Conservation (phyloP, 1,284 basidiomycete species). For the Megacollybia platyphylla region DNA sequence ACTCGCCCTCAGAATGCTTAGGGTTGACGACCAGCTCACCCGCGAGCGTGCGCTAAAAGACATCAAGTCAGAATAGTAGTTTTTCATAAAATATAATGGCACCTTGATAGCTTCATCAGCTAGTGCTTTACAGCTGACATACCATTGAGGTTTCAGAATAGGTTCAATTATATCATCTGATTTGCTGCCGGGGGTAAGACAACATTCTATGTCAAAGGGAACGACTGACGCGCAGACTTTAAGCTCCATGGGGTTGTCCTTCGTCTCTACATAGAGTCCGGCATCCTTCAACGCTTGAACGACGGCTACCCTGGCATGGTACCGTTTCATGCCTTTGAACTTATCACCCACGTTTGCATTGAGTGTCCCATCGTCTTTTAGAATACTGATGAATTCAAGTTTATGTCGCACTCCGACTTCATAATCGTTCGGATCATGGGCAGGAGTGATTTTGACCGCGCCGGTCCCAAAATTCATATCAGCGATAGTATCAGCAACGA, state of each 20-base stretch:
- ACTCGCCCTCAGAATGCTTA: constrained; percentile 83
- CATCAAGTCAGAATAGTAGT: neutral
- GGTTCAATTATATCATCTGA: constrained; percentile 96
- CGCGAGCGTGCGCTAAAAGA: constrained; percentile 62
- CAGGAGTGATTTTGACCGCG: constrained; percentile 99
- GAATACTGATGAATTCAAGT: constrained; percentile 88
- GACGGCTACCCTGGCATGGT: constrained; percentile 84
- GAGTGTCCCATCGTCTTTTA: constrained; percentile 96
- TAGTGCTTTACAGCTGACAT: constrained; percentile 90
- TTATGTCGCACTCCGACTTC: constrained; percentile 86
- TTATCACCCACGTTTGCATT: constrained; percentile 80
- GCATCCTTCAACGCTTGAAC: constrained; percentile 79
- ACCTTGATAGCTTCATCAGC: constrained; percentile 87
- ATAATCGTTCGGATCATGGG: constrained; percentile 97
- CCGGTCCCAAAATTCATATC: constrained; percentile 98
- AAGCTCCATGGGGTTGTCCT: constrained; percentile 94
- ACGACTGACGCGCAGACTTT: constrained; percentile 69
- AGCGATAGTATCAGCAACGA: constrained; percentile 82
- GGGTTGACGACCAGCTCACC: constrained; percentile 83
- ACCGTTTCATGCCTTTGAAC: constrained; percentile 93
- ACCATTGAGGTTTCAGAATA: constrained; percentile 98
- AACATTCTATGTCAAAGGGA: neutral
- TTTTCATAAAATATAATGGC: constrained; percentile 1
- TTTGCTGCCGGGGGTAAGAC: constrained; percentile 40
- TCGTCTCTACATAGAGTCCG: constrained; percentile 83